Base-by-base conservation (phyloP, 2,329 filamentous ascomycete genomes). In the Fusarium beomiforme region DNA sequence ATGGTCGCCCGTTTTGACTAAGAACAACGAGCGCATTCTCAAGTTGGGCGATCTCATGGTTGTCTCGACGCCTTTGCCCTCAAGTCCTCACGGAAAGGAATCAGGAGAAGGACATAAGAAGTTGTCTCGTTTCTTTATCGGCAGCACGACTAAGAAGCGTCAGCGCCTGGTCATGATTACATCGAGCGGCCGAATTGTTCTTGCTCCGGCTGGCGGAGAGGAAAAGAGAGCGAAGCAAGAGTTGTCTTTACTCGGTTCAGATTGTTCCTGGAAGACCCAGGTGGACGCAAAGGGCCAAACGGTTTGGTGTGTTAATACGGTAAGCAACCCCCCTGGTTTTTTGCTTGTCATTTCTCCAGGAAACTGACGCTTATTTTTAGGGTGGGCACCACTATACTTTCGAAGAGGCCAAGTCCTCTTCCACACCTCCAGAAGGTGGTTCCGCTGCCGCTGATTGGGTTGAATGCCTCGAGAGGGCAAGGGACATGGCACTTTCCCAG, bases 171-270 rank as follows among this genome's bases (percentile, higher is more conserved):
- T 99, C 10, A 95, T 99, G 91, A 90, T 99, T 58, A 99, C 96
- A 5, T 97, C 94, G 2, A 94, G 93, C 75, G 96, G 92, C 19
- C 91, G 96, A 44, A 92, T 99, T 56, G 91, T 99, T 50, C 87
- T 99, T 77, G 95, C 94, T 16, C 93, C 96, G 8, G 92, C 95
- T 26, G 95, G 95, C 10, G 96, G 95, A 1, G 96, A 97, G 71
- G 95, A 98, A 79, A 99, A 99, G 83, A 95, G 96, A 80, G 89
- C 94, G 24, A 99, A 99, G 80, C 88, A 93, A 76, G 96, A 99
- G 74, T 89, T 99, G 37, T 93, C 93, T n/a, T 85, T 99, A 29
- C 84, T 97, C 23, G 87, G 88, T 4, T 85, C 91, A 4, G 94
- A 93, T 57, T 93, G 91, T 73, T 85, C 88, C 29, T 98, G 93